phyloP scores from a whole-genome alignment of 2,329 filamentous ascomycete genomes.

The Epichloe coenophiala region DNA sequence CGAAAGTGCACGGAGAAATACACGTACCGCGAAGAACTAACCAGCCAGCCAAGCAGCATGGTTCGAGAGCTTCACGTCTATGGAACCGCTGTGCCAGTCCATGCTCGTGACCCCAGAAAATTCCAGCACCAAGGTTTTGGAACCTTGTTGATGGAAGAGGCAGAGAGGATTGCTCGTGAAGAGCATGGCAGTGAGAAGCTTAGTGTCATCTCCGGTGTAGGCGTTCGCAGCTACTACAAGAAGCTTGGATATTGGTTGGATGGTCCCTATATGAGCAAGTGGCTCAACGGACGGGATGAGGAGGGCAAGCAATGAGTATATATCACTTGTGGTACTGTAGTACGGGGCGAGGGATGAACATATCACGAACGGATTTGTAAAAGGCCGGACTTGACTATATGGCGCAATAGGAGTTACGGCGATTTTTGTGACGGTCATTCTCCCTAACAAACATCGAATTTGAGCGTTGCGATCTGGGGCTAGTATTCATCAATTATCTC shows the following conservation, averaged over 20 bases:
- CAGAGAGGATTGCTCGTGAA: conserved; percentile 83
- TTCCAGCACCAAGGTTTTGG: conserved; percentile 98
- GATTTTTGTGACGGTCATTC: too few relatives aligned
- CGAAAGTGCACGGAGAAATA: conserved; percentile 85
- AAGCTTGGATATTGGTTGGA: conserved; percentile 90
- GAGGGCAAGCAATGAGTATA: conserved; percentile 1
- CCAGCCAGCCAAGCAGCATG: conserved; percentile 74
- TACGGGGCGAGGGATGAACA: not conserved
- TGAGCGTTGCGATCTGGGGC: too few relatives aligned
- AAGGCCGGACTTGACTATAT: too few relatives aligned
- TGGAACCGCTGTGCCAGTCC: conserved; percentile 91
- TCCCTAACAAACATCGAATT: too few relatives aligned
- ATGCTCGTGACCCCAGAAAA: conserved; percentile 86
- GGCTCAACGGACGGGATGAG: conserved; percentile 35
- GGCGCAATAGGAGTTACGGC: too few relatives aligned
- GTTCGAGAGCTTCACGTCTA: conserved; percentile 95
- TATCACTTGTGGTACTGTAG: not conserved
- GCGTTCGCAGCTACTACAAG: conserved; percentile 87
- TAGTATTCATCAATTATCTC: too few relatives aligned
- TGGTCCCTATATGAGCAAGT: conserved; percentile 70
- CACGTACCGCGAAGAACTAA: conserved; percentile 82
- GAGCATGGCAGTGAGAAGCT: conserved; percentile 93
- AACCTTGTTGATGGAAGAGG: conserved; percentile 93
- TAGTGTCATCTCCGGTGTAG: conserved; percentile 94
- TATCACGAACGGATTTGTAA: not conserved